Conservation (phyloP, 176 grass and related monocot species). For the Carex littledalei region DNA sequence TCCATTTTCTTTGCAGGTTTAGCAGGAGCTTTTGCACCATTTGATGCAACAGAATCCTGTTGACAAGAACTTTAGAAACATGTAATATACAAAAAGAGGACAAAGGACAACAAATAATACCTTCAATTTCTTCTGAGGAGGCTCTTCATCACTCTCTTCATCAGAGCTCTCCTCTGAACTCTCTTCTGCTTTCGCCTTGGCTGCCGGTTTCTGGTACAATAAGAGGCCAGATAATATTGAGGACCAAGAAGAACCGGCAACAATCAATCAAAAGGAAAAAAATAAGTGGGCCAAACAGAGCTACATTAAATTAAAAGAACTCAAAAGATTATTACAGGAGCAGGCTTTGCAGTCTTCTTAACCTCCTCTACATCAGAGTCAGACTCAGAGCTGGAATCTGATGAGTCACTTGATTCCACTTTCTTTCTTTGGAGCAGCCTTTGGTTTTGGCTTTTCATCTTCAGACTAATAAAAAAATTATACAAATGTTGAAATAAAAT, state of each 20-base stretch:
- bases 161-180: conserved; percentile 20
- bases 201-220: not conserved
- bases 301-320: conserved; percentile 8
- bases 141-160: conserved; percentile 46
- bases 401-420: conserved; percentile 18
- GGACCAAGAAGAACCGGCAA: not conserved
- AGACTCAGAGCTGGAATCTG: conserved; percentile 3
- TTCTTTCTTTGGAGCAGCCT: conserved; percentile 18
- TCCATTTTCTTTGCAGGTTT: conserved; percentile 34
- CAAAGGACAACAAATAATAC: too few relatives aligned
- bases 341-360: not conserved
- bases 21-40: conserved; percentile 20
- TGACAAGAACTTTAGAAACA: not conserved
- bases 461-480: conserved; percentile 3
- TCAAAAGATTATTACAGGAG: conserved; percentile 1
- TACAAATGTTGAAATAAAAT: not conserved
- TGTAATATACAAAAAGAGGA: not conserved
- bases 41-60: conserved; percentile 4
- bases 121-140: conserved; percentile 64
- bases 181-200: conserved; percentile 1
- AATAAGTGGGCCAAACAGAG: not conserved
- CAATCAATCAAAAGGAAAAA: not conserved
- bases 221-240: not conserved
- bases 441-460: conserved; percentile 22
- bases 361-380: conserved; percentile 40